Percentiles rank a stretch among this genome's conserved stretches.
These are phyloP conservation scores for Alternaria rosae DNA, from an alignment of 2,329 filamentous ascomycete species.

Conservation along the genomic window DNA sequence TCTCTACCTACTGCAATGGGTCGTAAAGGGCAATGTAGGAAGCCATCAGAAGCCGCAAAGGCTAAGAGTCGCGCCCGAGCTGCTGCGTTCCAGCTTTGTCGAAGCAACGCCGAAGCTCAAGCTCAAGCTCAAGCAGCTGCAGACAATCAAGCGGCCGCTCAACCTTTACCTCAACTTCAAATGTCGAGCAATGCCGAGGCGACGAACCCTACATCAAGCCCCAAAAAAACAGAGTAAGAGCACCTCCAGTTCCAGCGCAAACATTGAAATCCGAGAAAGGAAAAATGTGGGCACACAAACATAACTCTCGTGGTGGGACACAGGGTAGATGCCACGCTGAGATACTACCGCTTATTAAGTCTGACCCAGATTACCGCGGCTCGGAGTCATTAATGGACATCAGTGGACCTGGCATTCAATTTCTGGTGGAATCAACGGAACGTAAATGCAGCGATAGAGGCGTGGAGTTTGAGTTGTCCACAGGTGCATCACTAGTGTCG, in stretches of 20 bases:
- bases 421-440: background rate
- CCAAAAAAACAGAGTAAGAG: background rate
- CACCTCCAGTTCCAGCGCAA: background rate
- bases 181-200: background rate
- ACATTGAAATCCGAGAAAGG: background rate
- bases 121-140: background rate
- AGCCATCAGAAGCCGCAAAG: background rate
- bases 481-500: constrained; percentile 1
- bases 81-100: background rate
- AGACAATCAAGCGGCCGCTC: background rate
- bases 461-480: background rate
- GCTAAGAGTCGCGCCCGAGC: background rate
- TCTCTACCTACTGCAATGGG: background rate
- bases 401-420: background rate
- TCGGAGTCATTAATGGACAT: background rate
- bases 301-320: background rate
- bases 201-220: background rate
- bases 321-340: background rate
- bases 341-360: background rate
- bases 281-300: background rate
- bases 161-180: background rate
- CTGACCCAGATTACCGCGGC: background rate
- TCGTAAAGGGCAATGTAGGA: background rate
- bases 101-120: too few species aligned
- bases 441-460: background rate